Base-by-base conservation (phyloP, 306 rosid species). In the Mimosa pudica region DNA sequence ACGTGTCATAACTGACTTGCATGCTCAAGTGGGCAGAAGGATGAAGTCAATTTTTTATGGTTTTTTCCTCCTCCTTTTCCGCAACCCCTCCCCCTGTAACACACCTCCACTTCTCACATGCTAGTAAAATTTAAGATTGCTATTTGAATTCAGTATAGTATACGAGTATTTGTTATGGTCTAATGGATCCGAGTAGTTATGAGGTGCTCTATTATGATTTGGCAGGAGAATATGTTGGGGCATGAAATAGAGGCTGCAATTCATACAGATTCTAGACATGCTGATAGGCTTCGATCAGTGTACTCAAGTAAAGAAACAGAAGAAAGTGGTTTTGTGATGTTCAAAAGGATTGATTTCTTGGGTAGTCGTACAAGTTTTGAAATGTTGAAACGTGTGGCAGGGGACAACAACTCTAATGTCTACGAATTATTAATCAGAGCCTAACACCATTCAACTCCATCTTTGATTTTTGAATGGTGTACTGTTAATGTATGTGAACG, bases 191-290 rank as follows among this genome's bases (percentile, higher is more conserved):
- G 67, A 65, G 47, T 64, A 45, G 66, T 46, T 17, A 10, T 77
- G 75, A 52, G 77, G 38, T 63, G 35, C 33, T 76, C 14, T 11
- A 48, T 7, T 79, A 14, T 32, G 48, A n/a, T 14, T 44, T 74
- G 70, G 78, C 84, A 96, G 99, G 99, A 93, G 87, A 90, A 87
- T 84, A 78, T 96, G 97, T 86, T 98, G 48, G 78, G 62, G 76
- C 84, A 84, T 6, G 99, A 96, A 90, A 80, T 90, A 82, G 97
- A 90, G 77, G 90, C 87, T 80, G 97, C 97, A 75, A 93, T 93
- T 78, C 98, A 93, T 82, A 88, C 92, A 0, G 99, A 96, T 87
- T 96, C 99, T 3, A 90, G 93, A 83, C 98, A 93, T 2, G 99
- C 92, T 0, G 99, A 93, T 77, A 85, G 92, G 75, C 97, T 96